A percentile compares a stretch with the other conserved stretches of the same genome.
Evolutionary conservation across 139 green algal species (phyloP).

Genomic region (Auxenochlorella pyrenoidosa): DNA sequence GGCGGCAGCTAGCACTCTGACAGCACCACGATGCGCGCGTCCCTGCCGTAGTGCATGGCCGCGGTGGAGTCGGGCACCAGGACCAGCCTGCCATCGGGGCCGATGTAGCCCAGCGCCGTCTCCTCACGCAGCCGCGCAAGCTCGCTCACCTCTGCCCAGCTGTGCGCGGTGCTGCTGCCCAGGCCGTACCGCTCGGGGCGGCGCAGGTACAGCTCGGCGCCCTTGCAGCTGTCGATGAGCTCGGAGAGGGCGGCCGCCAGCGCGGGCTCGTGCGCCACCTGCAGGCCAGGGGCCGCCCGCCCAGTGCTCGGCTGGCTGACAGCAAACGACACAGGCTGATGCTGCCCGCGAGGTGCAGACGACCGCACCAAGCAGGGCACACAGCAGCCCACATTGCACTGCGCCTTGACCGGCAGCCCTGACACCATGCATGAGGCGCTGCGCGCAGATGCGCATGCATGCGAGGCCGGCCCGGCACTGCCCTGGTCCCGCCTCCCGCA

Average conservation of each 20-base stretch:
- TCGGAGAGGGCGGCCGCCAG: constrained; percentile 33
- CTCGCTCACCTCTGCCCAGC: constrained; percentile 34
- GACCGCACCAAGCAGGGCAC: too few species aligned
- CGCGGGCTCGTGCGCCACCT: constrained; percentile 42
- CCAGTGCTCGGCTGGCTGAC: too few species aligned
- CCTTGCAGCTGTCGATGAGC: constrained; percentile 31
- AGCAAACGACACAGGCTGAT: too few species aligned
- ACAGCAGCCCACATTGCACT: too few species aligned
- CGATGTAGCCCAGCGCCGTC: constrained; percentile 22
- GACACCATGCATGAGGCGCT: too few species aligned
- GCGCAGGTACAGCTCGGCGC: constrained; percentile 43
- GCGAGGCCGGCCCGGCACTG: not conserved
- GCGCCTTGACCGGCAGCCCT: too few species aligned
- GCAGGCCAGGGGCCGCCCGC: not conserved
- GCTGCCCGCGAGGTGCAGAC: too few species aligned
- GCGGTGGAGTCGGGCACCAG: constrained; percentile 4
- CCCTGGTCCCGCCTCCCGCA: too few species aligned
- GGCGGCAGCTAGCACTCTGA: not conserved
- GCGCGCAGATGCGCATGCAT: not conserved
- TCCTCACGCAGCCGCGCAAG: constrained; percentile 27
- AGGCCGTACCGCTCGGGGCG: constrained; percentile 41
- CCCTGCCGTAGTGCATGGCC: not conserved
- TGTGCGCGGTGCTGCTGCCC: not conserved
- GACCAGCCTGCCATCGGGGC: not conserved
- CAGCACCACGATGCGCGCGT: constrained; percentile 26